Evolutionary conservation across 345 rosid species (phyloP), one percentile per base, ranked within the genome.

Genomic region (Reutealis trisperma): DNA sequence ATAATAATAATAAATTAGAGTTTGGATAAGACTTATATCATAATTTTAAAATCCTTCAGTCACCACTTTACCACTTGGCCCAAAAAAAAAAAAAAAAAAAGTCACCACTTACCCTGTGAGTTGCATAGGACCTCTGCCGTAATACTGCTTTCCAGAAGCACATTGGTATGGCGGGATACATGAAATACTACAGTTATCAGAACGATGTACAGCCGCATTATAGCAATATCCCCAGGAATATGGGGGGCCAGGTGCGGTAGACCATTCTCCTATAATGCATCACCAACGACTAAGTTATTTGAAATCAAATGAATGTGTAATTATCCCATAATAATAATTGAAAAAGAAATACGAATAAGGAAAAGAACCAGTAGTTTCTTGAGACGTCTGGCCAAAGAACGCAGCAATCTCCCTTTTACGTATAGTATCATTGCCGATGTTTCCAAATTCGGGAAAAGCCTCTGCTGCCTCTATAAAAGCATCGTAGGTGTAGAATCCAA

Each of bases 191-290:
- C n/a, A n/a, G n/a, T n/a, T n/a, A n/a, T n/a, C n/a, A n/a, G n/a
- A n/a, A n/a, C n/a, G n/a, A n/a, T n/a, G n/a, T n/a, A n/a, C n/a
- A n/a, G n/a, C n/a, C n/a, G n/a, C n/a, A n/a, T n/a, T 3, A 32
- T 10, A 71, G 45, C 74, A 71, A n/a, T 71, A 71, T 51, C 74
- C 74, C 74, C 74, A 71, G 4, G 74, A 49, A 34, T 71, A 71
- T 55, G 61, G 74, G n/a, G n/a, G n/a, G n/a, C n/a, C n/a, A n/a
- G n/a, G n/a, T n/a, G n/a, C n/a, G n/a, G n/a, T n/a, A n/a, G n/a
- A 14, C 62, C 74, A 32, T 34, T 63, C 62, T 21, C 74, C 74
- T 71, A 19, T 32, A 22, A 24, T 13, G 62, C n/a, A 47, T 47
- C 51, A 13, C 13, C 51, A 47, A 1, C 51, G 12, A 47, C 49